A percentile compares a stretch with the other conserved stretches of the same genome.
phyloP scores from a whole-genome alignment of 2,329 filamentous ascomycete species.

The Aspergillus proliferans region DNA sequence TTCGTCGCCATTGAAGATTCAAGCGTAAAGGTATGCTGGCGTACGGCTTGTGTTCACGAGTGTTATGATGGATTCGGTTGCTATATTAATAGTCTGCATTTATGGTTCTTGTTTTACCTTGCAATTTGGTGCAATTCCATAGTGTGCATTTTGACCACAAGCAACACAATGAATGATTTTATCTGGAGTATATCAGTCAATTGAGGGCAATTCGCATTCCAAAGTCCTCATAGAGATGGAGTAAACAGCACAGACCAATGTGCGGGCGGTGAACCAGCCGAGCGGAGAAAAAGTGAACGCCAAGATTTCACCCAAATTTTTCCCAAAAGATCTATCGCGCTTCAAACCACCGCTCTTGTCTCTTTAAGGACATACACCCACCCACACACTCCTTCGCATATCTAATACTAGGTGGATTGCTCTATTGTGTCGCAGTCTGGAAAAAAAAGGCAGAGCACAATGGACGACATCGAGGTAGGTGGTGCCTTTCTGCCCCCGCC shows the following conservation, averaged over 20 bases:
- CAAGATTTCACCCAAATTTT: slow-evolving; percentile 39
- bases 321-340: slow-evolving; percentile 15
- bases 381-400: slow-evolving; percentile 4
- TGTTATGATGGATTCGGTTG: background rate
- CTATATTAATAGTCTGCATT: too few relatives aligned
- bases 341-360: slow-evolving; percentile 14
- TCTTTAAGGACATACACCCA: background rate
- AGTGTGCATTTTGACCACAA: too few relatives aligned
- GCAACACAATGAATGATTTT: too few relatives aligned
- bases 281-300: slow-evolving; percentile 28
- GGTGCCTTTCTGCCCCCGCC: slow-evolving; percentile 8
- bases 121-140: too few relatives aligned
- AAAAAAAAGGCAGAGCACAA: slow-evolving; percentile 10
- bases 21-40: slow-evolving; percentile 12
- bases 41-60: background rate
- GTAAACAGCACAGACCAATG: background rate
- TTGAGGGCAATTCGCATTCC: too few relatives aligned
- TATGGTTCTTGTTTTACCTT: too few relatives aligned
- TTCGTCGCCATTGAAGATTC: slow-evolving; percentile 9
- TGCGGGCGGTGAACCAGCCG: slow-evolving; percentile 22
- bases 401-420: background rate
- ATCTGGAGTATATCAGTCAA: too few relatives aligned
- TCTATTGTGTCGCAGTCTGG: background rate
- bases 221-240: too few relatives aligned
- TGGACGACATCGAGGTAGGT: slow-evolving; percentile 38